Evolutionary conservation across 805 yeast species (phyloP).

Genomic region (Pichia thaimueangensis): DNA sequence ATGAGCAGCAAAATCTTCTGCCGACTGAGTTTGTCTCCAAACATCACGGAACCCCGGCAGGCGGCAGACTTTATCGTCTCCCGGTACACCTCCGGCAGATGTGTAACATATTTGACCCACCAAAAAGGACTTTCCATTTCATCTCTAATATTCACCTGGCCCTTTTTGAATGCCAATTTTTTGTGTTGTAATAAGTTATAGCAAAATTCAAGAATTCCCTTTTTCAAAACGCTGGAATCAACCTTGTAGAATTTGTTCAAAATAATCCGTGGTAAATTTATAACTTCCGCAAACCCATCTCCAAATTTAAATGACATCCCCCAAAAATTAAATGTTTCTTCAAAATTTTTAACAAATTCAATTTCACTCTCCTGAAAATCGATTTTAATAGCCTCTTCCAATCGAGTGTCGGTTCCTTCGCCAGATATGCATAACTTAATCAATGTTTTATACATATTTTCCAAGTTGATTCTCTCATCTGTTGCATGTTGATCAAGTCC

Average conservation of each 20-base stretch:
- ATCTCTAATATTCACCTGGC: not conserved
- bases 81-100: constrained; percentile 45
- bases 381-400: constrained; percentile 17
- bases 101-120: constrained; percentile 17
- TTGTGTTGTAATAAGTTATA: constrained; percentile 7
- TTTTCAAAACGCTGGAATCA: constrained; percentile 27
- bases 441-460: constrained; percentile 37
- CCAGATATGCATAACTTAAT: constrained; percentile 15
- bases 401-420: not conserved
- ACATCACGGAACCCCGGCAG: constrained; percentile 64
- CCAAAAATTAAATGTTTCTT: constrained; percentile 35
- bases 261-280: constrained; percentile 42
- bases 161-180: not conserved
- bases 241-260: constrained; percentile 18
- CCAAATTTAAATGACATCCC: constrained; percentile 35
- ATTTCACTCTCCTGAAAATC: constrained; percentile 28
- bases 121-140: not conserved
- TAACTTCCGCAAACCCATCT: constrained; percentile 17
- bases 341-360: constrained; percentile 27
- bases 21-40: constrained; percentile 48
- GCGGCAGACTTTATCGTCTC: constrained; percentile 55
- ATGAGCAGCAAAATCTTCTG: constrained; percentile 43
- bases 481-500: constrained; percentile 80
- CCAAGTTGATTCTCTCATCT: constrained; percentile 68
- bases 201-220: constrained; percentile 37